A percentile compares a stretch with the other conserved stretches of the same genome.
phyloP scores from a whole-genome alignment of 2,329 filamentous ascomycete species.

The Cryoendolithus antarcticus region DNA sequence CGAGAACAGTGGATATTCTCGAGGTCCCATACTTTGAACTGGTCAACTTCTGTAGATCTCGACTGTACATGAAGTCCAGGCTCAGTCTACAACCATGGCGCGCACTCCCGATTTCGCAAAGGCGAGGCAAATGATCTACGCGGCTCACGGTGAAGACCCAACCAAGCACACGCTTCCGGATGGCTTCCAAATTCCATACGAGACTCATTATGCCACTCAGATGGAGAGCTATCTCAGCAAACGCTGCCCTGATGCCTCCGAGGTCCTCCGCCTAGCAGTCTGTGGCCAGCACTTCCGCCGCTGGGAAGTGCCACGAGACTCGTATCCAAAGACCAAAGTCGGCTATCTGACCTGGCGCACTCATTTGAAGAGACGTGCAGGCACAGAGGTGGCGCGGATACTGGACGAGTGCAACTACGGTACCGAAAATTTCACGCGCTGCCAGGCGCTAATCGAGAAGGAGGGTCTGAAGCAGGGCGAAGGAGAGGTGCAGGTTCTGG shows the following conservation, averaged over 20 bases:
- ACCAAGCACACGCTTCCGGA: conserved; percentile 38
- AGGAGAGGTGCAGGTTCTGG: conserved; percentile 60
- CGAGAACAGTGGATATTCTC: no score
- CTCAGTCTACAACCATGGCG: background rate
- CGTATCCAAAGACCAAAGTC: conserved; percentile 59
- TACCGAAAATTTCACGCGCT: conserved; percentile 44
- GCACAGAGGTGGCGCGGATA: conserved; percentile 45
- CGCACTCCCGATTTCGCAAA: conserved; percentile 17
- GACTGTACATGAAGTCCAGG: no score
- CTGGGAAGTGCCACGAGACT: conserved; percentile 68
- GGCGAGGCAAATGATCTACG: conserved; percentile 59
- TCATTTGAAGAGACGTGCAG: conserved; percentile 60
- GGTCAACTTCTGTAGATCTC: no score
- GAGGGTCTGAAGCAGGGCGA: conserved; percentile 53
- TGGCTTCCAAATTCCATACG: conserved; percentile 49
- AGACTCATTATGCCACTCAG: conserved; percentile 69
- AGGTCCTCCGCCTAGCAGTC: conserved; percentile 59
- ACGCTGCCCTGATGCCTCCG: conserved; percentile 50
- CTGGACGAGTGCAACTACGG: conserved; percentile 40
- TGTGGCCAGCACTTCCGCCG: conserved; percentile 75
- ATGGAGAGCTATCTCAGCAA: conserved; percentile 62
- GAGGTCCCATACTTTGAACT: no score
- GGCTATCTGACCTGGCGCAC: conserved; percentile 75
- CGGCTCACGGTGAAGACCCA: conserved; percentile 57
- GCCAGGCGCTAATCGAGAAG: conserved; percentile 65